Evolutionary conservation across 2,329 filamentous ascomycete species (phyloP).

Genomic region (Cytospora paraplurivora): DNA sequence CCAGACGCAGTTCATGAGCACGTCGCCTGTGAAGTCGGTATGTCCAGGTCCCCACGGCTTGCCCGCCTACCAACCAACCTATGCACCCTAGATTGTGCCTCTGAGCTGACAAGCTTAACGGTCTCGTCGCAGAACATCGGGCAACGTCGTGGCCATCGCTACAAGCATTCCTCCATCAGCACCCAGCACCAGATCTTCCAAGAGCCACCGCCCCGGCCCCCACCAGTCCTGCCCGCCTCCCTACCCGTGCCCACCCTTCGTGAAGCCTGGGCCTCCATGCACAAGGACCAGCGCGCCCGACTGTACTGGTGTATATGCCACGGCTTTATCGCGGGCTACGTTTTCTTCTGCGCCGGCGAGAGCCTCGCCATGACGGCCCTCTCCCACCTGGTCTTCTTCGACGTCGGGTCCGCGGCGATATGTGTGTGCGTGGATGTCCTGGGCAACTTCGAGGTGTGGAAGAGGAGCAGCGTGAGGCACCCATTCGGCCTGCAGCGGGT

Average conservation of each 20-base stretch:
- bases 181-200: conserved; percentile 91
- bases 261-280: conserved; percentile 90
- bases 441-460: conserved; percentile 97
- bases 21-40: conserved; percentile 76
- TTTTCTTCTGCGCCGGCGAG: conserved; percentile 82
- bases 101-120: conserved; percentile 18
- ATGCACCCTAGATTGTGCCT: background rate
- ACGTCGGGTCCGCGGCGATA: conserved; percentile 86
- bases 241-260: conserved; percentile 86
- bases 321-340: conserved; percentile 77
- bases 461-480: conserved; percentile 85
- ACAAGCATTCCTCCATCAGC: conserved; percentile 95
- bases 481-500: conserved; percentile 91
- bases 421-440: conserved; percentile 93
- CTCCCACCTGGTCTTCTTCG: conserved; percentile 92
- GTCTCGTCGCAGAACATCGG: conserved; percentile 72
- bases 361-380: conserved; percentile 90
- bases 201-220: conserved; percentile 82
- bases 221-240: conserved; percentile 85
- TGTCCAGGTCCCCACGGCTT: conserved; percentile 34
- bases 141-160: conserved; percentile 91
- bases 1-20: conserved; percentile 76
- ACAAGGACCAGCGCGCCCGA: conserved; percentile 78
- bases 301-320: conserved; percentile 91
- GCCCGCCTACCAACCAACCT: background rate